These are phyloP conservation scores for Tremellales sp. DNA, from an alignment of 1,284 basidiomycete species.

Conservation along the genomic window DNA sequence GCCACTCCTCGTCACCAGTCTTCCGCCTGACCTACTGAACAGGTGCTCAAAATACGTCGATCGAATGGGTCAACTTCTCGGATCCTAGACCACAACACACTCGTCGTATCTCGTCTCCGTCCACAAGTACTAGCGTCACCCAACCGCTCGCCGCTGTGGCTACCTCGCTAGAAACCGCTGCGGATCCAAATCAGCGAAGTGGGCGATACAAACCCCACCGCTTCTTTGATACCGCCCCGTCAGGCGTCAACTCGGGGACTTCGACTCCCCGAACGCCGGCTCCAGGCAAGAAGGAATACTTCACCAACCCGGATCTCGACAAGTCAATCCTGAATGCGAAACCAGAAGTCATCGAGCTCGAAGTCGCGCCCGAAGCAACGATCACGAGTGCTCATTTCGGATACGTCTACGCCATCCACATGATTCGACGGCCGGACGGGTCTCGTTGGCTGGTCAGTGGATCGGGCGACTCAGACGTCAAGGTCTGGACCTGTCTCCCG, in stretches of 20 bases:
- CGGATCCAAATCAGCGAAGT: constrained; percentile 30
- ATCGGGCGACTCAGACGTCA: constrained; percentile 83
- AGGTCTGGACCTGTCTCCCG: constrained; percentile 72
- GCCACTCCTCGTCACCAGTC: background rate
- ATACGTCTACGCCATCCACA: constrained; percentile 83
- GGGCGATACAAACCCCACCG: constrained; percentile 44
- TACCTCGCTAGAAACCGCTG: constrained; percentile 5
- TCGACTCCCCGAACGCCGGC: constrained; percentile 26
- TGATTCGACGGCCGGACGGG: constrained; percentile 49
- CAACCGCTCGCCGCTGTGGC: constrained; percentile 45
- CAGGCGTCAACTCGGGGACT: constrained; percentile 20
- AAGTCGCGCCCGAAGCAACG: constrained; percentile 65
- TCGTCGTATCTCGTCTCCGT: constrained; percentile 20
- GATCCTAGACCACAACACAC: constrained; percentile 17
- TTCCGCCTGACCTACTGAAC: background rate
- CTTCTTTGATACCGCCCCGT: constrained; percentile 42
- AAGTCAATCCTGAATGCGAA: constrained; percentile 9
- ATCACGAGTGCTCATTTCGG: constrained; percentile 87
- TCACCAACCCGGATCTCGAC: constrained; percentile 19
- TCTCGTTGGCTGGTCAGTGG: constrained; percentile 68
- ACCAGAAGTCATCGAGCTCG: constrained; percentile 36
- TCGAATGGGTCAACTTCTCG: constrained; percentile 75
- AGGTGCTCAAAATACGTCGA: constrained; percentile 76
- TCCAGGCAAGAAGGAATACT: constrained; percentile 10
- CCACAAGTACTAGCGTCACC: constrained; percentile 27